Evolutionary conservation across 768 basidiomycete genomes (phyloP).

Genomic region (Termitomyces titanicus): DNA sequence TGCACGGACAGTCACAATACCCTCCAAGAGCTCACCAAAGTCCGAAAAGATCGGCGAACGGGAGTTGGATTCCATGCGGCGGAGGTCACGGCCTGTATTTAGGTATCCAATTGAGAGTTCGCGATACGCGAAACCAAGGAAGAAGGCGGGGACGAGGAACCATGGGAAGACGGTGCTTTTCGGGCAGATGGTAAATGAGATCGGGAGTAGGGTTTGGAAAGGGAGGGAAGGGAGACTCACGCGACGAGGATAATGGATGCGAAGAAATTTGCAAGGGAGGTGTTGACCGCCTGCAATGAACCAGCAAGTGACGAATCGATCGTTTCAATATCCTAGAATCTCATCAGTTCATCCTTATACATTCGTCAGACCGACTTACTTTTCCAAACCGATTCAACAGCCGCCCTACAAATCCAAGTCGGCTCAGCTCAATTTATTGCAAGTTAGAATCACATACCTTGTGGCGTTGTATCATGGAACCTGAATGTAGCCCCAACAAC

Average conservation of each 20-base stretch:
- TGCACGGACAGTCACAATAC: constrained; percentile 90
- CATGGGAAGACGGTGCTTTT: constrained; percentile 69
- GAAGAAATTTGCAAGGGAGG: constrained; percentile 72
- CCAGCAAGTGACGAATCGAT: constrained; percentile 72
- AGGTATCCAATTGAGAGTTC: constrained; percentile 68
- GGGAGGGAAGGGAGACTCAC: constrained; percentile 34
- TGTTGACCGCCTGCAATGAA: constrained; percentile 73
- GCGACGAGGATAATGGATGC: constrained; percentile 70
- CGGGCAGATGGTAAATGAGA: background rate
- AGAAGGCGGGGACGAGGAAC: constrained; percentile 73
- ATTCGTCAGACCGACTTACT: constrained; percentile 22
- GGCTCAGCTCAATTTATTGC: too few relatives aligned
- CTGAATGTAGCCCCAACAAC: constrained; percentile 84
- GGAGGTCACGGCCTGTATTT: constrained; percentile 77
- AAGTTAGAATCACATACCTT: too few relatives aligned
- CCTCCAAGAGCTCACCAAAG: constrained; percentile 79
- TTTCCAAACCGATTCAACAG: constrained; percentile 86
- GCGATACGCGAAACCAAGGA: constrained; percentile 75
- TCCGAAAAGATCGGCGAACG: constrained; percentile 82
- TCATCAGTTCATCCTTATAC: background rate
- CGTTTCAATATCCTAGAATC: constrained; percentile 70
- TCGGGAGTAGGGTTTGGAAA: constrained; percentile 4
- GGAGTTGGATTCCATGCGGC: constrained; percentile 88
- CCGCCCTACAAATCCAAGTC: constrained; percentile 43
- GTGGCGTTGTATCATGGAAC: constrained; percentile 81